These are phyloP conservation scores for Phialophora chinensis DNA, from an alignment of 2,329 filamentous ascomycete genomes.

Conservation along the genomic window DNA sequence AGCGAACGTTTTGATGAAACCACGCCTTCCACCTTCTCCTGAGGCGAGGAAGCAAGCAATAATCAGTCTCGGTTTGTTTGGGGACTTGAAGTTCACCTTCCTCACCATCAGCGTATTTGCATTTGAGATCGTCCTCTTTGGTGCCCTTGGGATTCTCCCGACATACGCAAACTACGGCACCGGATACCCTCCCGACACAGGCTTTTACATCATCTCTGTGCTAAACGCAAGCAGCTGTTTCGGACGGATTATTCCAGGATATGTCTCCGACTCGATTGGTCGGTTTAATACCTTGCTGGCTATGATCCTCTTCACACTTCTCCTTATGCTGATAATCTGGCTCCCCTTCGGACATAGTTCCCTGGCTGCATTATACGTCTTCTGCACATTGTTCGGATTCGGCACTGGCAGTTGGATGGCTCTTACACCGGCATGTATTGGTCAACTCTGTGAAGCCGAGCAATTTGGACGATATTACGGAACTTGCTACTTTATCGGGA, in stretches of 20 bases:
- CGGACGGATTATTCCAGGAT: conserved; percentile 53
- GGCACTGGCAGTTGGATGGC: conserved; percentile 56
- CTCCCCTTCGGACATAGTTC: conserved; percentile 53
- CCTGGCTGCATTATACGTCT: conserved; percentile 51
- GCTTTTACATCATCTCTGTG: conserved; percentile 54
- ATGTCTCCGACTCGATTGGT: conserved; percentile 52
- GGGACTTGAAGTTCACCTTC: conserved; percentile 50
- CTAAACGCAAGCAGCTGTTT: conserved; percentile 53
- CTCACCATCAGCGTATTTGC: conserved; percentile 52
- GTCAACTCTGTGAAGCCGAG: conserved; percentile 54
- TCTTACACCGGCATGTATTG: conserved; percentile 50
- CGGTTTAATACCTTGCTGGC: conserved; percentile 54
- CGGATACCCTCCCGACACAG: conserved; percentile 43
- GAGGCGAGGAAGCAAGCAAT: conserved; percentile 40
- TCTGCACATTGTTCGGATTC: conserved; percentile 57
- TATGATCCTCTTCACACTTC: conserved; percentile 46
- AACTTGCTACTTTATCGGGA: conserved; percentile 55
- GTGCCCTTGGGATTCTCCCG: conserved; percentile 55
- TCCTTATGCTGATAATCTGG: conserved; percentile 53
- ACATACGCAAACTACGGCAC: conserved; percentile 52
- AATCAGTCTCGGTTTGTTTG: conserved; percentile 52
- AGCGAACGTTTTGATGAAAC: conserved; percentile 45
- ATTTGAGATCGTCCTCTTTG: conserved; percentile 58
- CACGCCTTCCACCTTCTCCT: conserved; percentile 43
- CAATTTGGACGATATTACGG: conserved; percentile 57